Base-by-base conservation (phyloP, 495 filamentous ascomycete genomes). In the Entonaema liquescens region DNA sequence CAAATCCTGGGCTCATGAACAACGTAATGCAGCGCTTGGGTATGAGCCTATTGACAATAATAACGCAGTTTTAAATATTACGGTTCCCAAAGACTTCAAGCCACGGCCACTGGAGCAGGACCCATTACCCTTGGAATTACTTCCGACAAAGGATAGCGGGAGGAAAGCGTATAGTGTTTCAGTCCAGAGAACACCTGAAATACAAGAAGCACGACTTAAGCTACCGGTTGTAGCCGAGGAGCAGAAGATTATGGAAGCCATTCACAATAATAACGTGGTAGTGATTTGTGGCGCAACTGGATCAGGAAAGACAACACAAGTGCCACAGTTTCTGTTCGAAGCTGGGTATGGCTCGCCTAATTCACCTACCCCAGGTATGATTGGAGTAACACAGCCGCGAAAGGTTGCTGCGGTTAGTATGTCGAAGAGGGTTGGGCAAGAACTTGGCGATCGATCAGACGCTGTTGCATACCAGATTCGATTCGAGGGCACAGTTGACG, bases 211-310 rank as follows among this genome's bases (percentile, higher is more conserved):
- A 8, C 90, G 95, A 36, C 81, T 94, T n/a, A 86, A 90, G 23
- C 83, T 99, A 31, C 95, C 95, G 0, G 90, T 99, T 4, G 93
- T 97, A 28, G 91, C 92, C 1, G 95, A 98, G 74, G 95, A 99
- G 75, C 95, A 98, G 73, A 94, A 91, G 72, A 97, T 99, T 23
- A 99, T 99, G 95, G 95, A 99, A 82, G 93, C 94, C 3, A 93
- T 98, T 17, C 88, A 96, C 76, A 93, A 94, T 74, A 92, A 97
- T 77, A 83, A 93, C 50, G 86, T 90, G 0, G 90, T 97, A 0
- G 91, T 99, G 17, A 89, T 99, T n/a, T 98, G 93, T 80, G 95
- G 96, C 78, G 90, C 94, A 9, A 99, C 95, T 60, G 95, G 95
- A 76, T 97, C 93, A 72, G 95, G 95, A 76, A 99, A 99, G 76